A percentile compares a stretch with the other conserved stretches of the same genome.
phyloP scores from a whole-genome alignment of 345 rosid genomes.

The Durio zibethinus region DNA sequence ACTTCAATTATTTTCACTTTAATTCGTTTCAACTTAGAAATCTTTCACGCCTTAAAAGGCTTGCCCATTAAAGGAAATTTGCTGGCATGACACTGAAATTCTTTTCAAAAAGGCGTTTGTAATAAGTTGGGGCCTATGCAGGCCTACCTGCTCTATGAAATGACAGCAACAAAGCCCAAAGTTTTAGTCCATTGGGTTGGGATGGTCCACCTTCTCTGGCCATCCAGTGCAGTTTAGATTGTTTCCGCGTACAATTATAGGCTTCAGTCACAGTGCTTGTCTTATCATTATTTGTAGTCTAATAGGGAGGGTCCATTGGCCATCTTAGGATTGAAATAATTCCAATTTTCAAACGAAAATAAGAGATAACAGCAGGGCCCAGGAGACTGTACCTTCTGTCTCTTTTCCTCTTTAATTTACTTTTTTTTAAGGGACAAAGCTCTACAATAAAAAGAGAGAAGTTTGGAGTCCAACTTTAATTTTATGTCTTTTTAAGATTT shows the following conservation, averaged over 20 bases:
- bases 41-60: background rate
- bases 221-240: background rate
- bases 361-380: background rate
- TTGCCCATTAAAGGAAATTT: background rate
- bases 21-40: background rate
- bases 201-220: background rate
- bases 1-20: constrained; percentile 10
- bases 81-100: background rate
- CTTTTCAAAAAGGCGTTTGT: background rate
- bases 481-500: too few relatives aligned
- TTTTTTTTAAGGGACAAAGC: too few relatives aligned
- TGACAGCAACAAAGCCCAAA: background rate
- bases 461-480: too few relatives aligned
- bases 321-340: background rate
- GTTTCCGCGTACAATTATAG: background rate
- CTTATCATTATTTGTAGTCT: background rate
- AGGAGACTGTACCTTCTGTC: background rate
- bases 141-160: background rate
- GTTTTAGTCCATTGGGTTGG: background rate
- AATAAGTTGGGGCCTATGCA: background rate
- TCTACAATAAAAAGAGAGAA: too few relatives aligned
- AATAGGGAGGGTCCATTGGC: background rate
- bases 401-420: too few relatives aligned
- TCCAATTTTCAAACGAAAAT: background rate
- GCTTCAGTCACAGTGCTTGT: background rate